Conservation (phyloP, 1,284 basidiomycete genomes). For the Cerrena zonata region DNA sequence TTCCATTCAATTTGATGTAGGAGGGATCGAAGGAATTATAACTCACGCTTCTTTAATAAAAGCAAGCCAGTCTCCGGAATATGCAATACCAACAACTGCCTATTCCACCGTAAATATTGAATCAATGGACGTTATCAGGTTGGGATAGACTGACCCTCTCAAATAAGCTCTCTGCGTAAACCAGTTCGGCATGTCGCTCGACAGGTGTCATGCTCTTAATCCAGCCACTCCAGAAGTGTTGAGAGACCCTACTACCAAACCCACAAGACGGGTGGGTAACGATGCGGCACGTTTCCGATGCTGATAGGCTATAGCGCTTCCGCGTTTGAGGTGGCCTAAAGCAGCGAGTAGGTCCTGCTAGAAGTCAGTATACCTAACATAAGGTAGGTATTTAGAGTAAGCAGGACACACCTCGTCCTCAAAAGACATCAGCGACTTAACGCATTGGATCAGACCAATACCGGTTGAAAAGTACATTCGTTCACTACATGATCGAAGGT, state of each 20-base stretch:
- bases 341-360: slow-evolving; percentile 63
- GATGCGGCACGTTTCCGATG: slow-evolving; percentile 62
- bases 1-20: not conserved
- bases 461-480: slow-evolving; percentile 85
- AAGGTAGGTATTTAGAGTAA: not conserved
- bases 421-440: slow-evolving; percentile 78
- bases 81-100: slow-evolving; percentile 79
- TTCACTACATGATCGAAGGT: slow-evolving; percentile 45
- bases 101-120: slow-evolving; percentile 19
- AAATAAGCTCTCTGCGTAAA: slow-evolving; percentile 84
- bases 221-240: slow-evolving; percentile 52
- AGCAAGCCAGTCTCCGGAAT: slow-evolving; percentile 87
- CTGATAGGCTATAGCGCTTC: slow-evolving; percentile 53
- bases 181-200: slow-evolving; percentile 89
- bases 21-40: not conserved
- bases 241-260: slow-evolving; percentile 53
- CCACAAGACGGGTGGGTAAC: slow-evolving; percentile 54
- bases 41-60: slow-evolving; percentile 90
- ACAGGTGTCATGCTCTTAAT: slow-evolving; percentile 79
- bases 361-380: not conserved
- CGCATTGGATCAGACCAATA: slow-evolving; percentile 75
- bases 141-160: slow-evolving; percentile 51
- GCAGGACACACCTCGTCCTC: slow-evolving; percentile 60
- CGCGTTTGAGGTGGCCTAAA: slow-evolving; percentile 58
- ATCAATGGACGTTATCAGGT: slow-evolving; percentile 2